These are phyloP conservation scores for Ilex aquifolium DNA, from an alignment of 257 asterid genomes.

Conservation along the genomic window DNA sequence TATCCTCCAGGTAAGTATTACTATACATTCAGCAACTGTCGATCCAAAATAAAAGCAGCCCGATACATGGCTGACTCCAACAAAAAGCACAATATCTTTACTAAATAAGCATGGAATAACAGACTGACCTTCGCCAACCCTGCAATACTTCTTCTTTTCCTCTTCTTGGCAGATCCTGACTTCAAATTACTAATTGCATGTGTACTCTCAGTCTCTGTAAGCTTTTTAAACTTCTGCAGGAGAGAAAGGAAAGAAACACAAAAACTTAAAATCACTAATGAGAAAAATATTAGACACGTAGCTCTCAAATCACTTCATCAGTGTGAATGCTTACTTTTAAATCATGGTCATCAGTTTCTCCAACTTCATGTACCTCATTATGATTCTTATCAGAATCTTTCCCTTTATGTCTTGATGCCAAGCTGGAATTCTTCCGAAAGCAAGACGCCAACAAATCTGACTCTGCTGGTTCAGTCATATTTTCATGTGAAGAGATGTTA, in stretches of 20 bases:
- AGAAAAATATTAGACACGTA: not conserved
- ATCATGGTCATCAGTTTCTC: constrained; percentile 23
- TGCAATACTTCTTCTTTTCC: constrained; percentile 36
- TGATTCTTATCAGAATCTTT: constrained; percentile 44
- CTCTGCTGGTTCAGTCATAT: constrained; percentile 43
- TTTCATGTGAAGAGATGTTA: constrained; percentile 26
- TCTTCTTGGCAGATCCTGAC: constrained; percentile 53
- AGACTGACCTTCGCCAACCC: constrained; percentile 69
- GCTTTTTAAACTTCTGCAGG: constrained; percentile 57
- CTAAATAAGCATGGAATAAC: constrained; percentile 12
- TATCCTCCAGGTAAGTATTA: no score
- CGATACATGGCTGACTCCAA: constrained; percentile 5
- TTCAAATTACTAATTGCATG: constrained; percentile 37
- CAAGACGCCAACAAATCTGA: constrained; percentile 43
- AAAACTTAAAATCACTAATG: not conserved
- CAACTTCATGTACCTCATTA: constrained; percentile 26
- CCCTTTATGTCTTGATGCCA: constrained; percentile 49
- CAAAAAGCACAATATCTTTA: constrained; percentile 7
- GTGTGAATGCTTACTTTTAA: constrained; percentile 49
- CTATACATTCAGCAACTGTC: no score
- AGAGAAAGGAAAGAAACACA: constrained; percentile 11
- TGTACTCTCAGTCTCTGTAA: constrained; percentile 28
- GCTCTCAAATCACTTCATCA: not conserved
- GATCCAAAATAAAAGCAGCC: no score
- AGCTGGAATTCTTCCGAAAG: constrained; percentile 37